Evolutionary conservation across 495 filamentous ascomycete genomes (phyloP), one percentile per base, ranked within the genome.

Genomic region (Amphirosellinia nigrospora): DNA sequence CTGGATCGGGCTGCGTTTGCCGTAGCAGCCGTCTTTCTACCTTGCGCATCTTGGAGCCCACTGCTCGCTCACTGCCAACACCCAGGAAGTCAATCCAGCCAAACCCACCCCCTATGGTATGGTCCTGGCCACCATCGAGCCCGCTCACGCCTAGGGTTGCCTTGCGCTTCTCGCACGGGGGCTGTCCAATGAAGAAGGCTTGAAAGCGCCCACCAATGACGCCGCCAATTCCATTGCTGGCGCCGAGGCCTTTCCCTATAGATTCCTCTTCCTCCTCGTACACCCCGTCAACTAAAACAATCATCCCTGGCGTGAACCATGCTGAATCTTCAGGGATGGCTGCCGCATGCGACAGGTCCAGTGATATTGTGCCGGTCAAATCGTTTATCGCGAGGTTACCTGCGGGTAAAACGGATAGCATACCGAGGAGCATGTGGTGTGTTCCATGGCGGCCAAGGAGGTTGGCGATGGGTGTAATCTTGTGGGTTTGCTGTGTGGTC

Each of bases 61-160:
- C 88, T 30, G 93, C 93, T 61, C 94, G 91, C 78, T 97, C 94
- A 70, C 93, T 95, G 9, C 96, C 96, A 2, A 94, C 87, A 26
- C 96, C 96, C 0, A 97, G 80, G 78, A 98, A 98, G 75, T 99
- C 96, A 10, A 97, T 91, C 93, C 97, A 98, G 13, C 96, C 96
- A 76, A 98, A 97, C 1, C 93, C 94, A 64, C 89, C 89, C 23
- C 92, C 91, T 69, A 90, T 88, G 21, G 88, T 89, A 72, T 90
- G 86, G 72, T 86, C 84, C 23, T 76, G 80, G 15, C 78, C 84
- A 41, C 83, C 86, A 43, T 84, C 87, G 36, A 78, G 72, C 3
- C 81, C 80, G 63, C 80, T 87, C 38, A 92, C 86, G 34, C 96
- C 95, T 19, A 97, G 83, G 3, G 92, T 94, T 28, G 87, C 87